Conservation (phyloP, 768 basidiomycete genomes). For the Lactifluus echinatus region DNA sequence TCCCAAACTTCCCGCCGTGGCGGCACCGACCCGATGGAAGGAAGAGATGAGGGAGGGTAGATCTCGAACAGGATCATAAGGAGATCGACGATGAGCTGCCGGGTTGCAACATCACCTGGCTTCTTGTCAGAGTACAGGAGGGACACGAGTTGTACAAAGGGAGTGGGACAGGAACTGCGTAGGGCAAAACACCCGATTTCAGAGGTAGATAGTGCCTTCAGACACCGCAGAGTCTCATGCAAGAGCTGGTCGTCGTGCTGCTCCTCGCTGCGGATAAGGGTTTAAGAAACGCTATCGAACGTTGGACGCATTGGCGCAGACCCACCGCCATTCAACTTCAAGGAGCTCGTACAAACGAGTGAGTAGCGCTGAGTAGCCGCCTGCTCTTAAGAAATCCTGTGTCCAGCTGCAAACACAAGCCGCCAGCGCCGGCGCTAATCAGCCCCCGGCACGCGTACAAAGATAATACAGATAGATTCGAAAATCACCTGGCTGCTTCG, state of each 20-base stretch:
- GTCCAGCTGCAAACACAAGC: conserved; percentile 61
- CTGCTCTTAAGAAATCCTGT: conserved; percentile 68
- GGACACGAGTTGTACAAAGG: conserved; percentile 74
- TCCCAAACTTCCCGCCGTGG: conserved; percentile 19
- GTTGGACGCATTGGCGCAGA: background rate
- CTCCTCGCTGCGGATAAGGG: conserved; percentile 61
- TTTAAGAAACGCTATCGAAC: background rate
- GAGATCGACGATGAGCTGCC: conserved; percentile 86
- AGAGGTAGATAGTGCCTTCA: conserved; percentile 89
- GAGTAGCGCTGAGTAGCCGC: conserved; percentile 80
- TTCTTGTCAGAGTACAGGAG: conserved; percentile 97
- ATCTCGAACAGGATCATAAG: conserved; percentile 83
- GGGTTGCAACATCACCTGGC: conserved; percentile 85
- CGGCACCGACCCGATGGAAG: conserved; percentile 34
- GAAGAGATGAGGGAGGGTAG: conserved; percentile 65
- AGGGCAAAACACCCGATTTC: conserved; percentile 85
- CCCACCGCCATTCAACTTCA: conserved; percentile 93
- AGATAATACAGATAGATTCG: conserved; percentile 1
- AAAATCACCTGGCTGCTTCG: conserved; percentile 74
- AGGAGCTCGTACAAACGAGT: conserved; percentile 84
- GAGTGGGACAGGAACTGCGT: conserved; percentile 80
- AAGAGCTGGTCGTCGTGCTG: conserved; percentile 95
- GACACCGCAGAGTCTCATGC: conserved; percentile 84
- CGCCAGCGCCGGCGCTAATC: conserved; percentile 1
- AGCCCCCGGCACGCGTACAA: background rate